Conservation (phyloP, 495 filamentous ascomycete species). For the Daldinia decipiens region DNA sequence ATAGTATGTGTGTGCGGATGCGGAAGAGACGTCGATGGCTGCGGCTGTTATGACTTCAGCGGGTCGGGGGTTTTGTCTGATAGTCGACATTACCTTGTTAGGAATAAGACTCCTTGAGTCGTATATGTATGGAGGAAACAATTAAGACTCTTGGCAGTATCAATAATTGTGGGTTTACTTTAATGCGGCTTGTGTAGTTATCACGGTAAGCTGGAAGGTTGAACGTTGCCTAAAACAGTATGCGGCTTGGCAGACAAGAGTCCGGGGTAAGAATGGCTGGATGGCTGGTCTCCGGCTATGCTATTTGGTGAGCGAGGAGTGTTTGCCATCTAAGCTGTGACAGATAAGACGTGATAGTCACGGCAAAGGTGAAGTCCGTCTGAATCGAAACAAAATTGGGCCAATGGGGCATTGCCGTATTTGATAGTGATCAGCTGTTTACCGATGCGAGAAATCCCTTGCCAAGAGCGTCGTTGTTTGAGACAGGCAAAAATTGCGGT, state of each 20-base stretch:
- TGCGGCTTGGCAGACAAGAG: conserved; percentile 31
- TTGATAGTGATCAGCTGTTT: conserved; percentile 34
- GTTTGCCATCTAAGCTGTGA: conserved; percentile 25
- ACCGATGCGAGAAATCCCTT: conserved; percentile 19
- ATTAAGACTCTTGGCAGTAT: conserved; percentile 36
- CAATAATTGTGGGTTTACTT: conserved; percentile 34
- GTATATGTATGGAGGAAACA: conserved; percentile 25
- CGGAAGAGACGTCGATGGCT: not conserved
- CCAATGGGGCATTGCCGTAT: conserved; percentile 33
- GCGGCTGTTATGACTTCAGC: conserved; percentile 16
- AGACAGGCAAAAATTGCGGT: conserved; percentile 34
- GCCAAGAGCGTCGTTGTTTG: conserved; percentile 39
- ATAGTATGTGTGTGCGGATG: not conserved
- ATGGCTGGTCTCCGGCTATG: conserved; percentile 1
- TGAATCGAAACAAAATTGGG: conserved; percentile 41
- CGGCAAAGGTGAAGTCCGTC: conserved; percentile 29
- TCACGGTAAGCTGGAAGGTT: conserved; percentile 18
- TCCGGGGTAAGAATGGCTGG: conserved; percentile 32
- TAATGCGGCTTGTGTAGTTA: conserved; percentile 32
- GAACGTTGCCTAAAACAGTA: conserved; percentile 28
- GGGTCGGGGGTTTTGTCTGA: conserved; percentile 32
- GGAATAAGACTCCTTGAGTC: conserved; percentile 25
- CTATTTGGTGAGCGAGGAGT: conserved; percentile 9
- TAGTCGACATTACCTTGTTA: conserved; percentile 22
- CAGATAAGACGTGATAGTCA: conserved; percentile 34